These are phyloP conservation scores for Cetradonia linearis DNA, from an alignment of 495 filamentous ascomycete species.

Conservation along the genomic window DNA sequence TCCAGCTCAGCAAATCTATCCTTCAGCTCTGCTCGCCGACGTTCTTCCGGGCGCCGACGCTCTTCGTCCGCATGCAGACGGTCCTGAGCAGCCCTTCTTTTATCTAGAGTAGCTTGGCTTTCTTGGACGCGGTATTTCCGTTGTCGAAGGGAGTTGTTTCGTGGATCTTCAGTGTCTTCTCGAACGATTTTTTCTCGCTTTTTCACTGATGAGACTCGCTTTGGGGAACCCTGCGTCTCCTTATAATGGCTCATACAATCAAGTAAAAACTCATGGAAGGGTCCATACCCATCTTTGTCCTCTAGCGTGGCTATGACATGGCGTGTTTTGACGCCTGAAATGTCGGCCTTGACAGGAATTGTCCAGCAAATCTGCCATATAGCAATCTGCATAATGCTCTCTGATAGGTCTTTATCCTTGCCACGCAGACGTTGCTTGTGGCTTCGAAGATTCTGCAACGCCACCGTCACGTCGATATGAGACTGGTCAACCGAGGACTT, in stretches of 20 bases:
- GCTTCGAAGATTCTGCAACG: conserved; percentile 5
- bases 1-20: conserved; percentile 32
- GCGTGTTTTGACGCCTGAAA: conserved; percentile 21
- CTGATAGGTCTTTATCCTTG: conserved; percentile 16
- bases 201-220: not conserved
- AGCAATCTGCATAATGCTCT: conserved; percentile 28
- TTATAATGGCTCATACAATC: conserved; percentile 22
- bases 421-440: conserved; percentile 10
- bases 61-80: conserved; percentile 24
- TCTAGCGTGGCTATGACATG: conserved; percentile 21
- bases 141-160: conserved; percentile 30
- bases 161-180: conserved; percentile 20
- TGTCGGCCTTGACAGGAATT: conserved; percentile 24
- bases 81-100: conserved; percentile 38
- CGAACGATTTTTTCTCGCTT: conserved; percentile 3
- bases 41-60: conserved; percentile 34
- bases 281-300: conserved; percentile 22
- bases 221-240: not conserved
- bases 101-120: conserved; percentile 35
- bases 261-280: conserved; percentile 26
- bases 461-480: not conserved
- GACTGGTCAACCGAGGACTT: conserved; percentile 1
- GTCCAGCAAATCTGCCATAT: conserved; percentile 36
- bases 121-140: conserved; percentile 40
- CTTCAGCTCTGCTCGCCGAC: conserved; percentile 40